Evolutionary conservation across 805 yeast genomes (phyloP), one percentile per base, ranked within the genome.

Genomic region (Clavispora carvajalis): DNA sequence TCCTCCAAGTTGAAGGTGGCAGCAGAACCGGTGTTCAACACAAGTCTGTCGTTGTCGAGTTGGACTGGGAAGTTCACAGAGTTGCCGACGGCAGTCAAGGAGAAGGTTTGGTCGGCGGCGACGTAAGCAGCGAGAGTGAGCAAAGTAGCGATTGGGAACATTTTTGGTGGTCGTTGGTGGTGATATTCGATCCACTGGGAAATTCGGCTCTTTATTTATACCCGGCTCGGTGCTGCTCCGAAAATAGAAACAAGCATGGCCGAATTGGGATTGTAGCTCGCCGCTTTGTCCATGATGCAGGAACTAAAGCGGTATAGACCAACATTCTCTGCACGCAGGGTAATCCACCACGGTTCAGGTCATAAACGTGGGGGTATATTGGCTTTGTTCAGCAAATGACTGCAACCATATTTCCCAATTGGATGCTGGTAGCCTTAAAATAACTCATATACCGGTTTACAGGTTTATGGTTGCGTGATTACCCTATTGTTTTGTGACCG

Each of bases 21-120:
- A 37, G 54, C 38, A 7, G 29, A 22, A 35, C 54, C 57, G 21
- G 37, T 46, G 7, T 39, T 34, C 36, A 53, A 44, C 17, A 44
- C 49, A 16, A 57, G 45, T 15, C 45, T 45, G 40, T 48, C 34
- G 36, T 37, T 47, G 34, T 31, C 33, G 25, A 38, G 29, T 23
- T 51, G 45, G 30, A 60, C 62, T 15, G 51, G 44, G 29, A 46
- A 34, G 40, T 51, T 42, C 46, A 59, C 46, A 33, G 44, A 41
- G 15, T 36, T 49, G 46, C 66, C 67, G n/a, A 31, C 19, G 22
- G 67, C 66, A 25, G 52, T 41, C 37, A 63, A 55, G 33, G 47
- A 38, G 52, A 61, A 57, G 34, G 57, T 44, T 43, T 58, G 57
- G 54, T 62, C 67, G 36, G 67, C 67, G 28, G 49, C 45, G 39